Conservation (phyloP, 257 asterid species). For the Euphrasia confusa region DNA sequence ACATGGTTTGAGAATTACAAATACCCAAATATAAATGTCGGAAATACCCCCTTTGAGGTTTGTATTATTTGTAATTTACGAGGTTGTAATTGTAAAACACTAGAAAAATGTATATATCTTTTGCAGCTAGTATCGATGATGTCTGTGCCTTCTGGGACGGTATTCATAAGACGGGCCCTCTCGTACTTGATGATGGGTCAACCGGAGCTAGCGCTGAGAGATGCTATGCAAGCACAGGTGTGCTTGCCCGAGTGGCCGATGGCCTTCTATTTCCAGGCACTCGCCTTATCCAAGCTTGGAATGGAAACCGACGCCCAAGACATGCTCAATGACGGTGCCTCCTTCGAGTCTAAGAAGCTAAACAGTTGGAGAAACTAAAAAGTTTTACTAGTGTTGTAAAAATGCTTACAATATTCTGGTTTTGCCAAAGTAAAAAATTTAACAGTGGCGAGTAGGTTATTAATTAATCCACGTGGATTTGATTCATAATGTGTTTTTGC, state of each 20-base stretch:
- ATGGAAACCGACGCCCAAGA: conserved; percentile 98
- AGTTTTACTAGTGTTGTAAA: neutral
- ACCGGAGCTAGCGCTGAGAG: conserved; percentile 58
- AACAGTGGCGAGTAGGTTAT: conserved; percentile 3
- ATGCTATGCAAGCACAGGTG: conserved; percentile 51
- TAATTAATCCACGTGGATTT: neutral
- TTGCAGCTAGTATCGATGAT: conserved; percentile 88
- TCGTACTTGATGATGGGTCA: conserved; percentile 83
- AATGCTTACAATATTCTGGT: conserved; percentile 12
- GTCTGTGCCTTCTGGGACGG: conserved; percentile 85
- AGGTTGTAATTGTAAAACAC: no score
- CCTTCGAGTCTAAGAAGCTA: conserved; percentile 87
- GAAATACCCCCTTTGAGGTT: no score
- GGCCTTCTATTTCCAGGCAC: conserved; percentile 92
- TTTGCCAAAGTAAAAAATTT: neutral
- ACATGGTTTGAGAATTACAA: no score
- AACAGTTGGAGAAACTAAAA: conserved; percentile 75
- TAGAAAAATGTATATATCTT: no score
- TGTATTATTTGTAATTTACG: no score
- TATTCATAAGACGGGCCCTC: conserved; percentile 76
- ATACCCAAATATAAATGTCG: no score
- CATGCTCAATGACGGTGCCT: conserved; percentile 94
- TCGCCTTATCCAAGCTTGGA: conserved; percentile 87
- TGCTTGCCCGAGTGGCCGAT: conserved; percentile 98
- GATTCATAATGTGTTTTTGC: no score